phyloP scores from a whole-genome alignment of 768 basidiomycete genomes.

The Pulveroboletus ravenelii region DNA sequence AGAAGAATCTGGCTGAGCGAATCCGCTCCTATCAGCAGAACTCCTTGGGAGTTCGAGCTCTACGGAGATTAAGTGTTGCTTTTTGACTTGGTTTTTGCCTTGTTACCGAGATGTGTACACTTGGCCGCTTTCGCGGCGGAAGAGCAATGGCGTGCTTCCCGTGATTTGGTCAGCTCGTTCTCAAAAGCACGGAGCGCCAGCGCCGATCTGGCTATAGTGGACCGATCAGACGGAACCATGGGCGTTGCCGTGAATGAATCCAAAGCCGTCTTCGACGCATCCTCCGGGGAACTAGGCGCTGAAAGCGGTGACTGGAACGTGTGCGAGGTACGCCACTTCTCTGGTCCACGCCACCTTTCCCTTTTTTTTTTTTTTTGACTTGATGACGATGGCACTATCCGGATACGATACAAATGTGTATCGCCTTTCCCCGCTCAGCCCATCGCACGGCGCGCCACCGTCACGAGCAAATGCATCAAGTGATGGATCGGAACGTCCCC shows the following conservation, averaged over 20 bases:
- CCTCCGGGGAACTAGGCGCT: conserved; percentile 8
- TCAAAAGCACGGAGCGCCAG: conserved; percentile 14
- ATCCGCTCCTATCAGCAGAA: conserved; percentile 43
- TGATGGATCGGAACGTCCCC: not conserved
- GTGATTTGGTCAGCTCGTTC: conserved; percentile 2
- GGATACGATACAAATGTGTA: not conserved
- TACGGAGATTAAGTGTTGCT: conserved; percentile 39
- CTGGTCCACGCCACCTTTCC: conserved; percentile 1
- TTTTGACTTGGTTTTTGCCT: conserved; percentile 9
- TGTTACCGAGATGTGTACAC: conserved; percentile 13
- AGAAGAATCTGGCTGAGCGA: conserved; percentile 75
- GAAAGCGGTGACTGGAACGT: conserved; percentile 1
- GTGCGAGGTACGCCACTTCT: conserved; percentile 12
- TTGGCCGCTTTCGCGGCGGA: conserved; percentile 18
- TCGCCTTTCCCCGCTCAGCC: conserved; percentile 9
- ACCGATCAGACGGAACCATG: conserved; percentile 15
- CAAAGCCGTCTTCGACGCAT: conserved; percentile 3
- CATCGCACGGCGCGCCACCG: conserved; percentile 16
- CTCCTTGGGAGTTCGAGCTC: conserved; percentile 76
- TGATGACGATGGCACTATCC: conserved; percentile 1
- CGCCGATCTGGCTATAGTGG: conserved; percentile 19
- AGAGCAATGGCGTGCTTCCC: conserved; percentile 21
- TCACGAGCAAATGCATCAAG: conserved; percentile 1
- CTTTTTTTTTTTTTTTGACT: not conserved
- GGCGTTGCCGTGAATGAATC: conserved; percentile 17